These are phyloP conservation scores for Penicillium cosmopolitanum DNA, from an alignment of 495 filamentous ascomycete genomes.

Conservation along the genomic window DNA sequence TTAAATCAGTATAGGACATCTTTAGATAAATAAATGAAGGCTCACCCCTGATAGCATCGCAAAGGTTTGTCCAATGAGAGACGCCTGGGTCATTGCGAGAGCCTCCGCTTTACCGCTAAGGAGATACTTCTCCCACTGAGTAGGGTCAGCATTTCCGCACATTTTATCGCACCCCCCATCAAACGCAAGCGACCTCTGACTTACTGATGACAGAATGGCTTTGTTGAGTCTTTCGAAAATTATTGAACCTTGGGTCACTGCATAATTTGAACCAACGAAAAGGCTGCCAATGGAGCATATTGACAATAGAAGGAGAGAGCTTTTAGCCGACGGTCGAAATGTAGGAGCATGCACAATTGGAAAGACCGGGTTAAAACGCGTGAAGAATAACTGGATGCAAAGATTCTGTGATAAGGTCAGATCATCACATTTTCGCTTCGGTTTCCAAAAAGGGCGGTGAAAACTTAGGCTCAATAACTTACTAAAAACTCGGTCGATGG, in stretches of 20 bases:
- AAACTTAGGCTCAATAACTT: neutral
- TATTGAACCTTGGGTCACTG: slow-evolving; percentile 26
- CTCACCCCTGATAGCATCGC: slow-evolving; percentile 37
- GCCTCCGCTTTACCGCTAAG: slow-evolving; percentile 12
- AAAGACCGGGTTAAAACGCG: slow-evolving; percentile 31
- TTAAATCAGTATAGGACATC: neutral
- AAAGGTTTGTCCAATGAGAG: slow-evolving; percentile 44
- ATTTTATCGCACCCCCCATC: neutral
- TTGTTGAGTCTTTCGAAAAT: slow-evolving; percentile 41
- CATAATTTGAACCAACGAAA: slow-evolving; percentile 32
- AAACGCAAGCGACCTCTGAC: neutral
- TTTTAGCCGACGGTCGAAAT: slow-evolving; percentile 30
- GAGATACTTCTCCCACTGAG: slow-evolving; percentile 26
- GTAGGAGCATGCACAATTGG: slow-evolving; percentile 37
- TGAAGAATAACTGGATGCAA: slow-evolving; percentile 37
- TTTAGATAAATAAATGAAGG: neutral
- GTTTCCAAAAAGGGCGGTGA: neutral
- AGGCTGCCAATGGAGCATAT: slow-evolving; percentile 38
- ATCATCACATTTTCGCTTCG: neutral
- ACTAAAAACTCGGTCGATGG: slow-evolving; percentile 34
- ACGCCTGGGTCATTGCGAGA: slow-evolving; percentile 35
- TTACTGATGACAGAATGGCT: slow-evolving; percentile 34
- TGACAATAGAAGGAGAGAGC: slow-evolving; percentile 21
- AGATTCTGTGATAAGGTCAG: slow-evolving; percentile 24
- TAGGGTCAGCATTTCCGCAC: neutral